Evolutionary conservation across 2,329 filamentous ascomycete genomes (phyloP).

Genomic region (Lomentospora prolificans): DNA sequence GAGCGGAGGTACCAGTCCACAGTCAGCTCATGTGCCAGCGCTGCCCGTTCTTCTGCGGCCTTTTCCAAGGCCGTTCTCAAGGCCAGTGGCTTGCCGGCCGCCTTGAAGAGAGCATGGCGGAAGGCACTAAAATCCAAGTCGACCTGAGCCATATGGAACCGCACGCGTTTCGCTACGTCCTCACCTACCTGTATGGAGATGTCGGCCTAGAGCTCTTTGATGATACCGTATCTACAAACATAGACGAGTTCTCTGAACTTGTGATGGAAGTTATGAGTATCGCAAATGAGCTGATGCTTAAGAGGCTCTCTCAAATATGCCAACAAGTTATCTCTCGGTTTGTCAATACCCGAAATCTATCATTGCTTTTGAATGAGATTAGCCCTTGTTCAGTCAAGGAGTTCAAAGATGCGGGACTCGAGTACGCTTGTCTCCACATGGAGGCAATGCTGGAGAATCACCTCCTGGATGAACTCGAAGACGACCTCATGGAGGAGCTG

Average conservation of each 20-base stretch:
- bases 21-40: conserved; percentile 70
- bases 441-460: conserved; percentile 89
- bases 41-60: conserved; percentile 83
- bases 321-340: conserved; percentile 76
- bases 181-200: conserved; percentile 78
- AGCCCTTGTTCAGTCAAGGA: conserved; percentile 72
- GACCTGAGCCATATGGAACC: conserved; percentile 74
- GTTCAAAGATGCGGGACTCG: conserved; percentile 80
- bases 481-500: conserved; percentile 70
- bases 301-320: conserved; percentile 80
- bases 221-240: conserved; percentile 54
- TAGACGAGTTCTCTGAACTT: conserved; percentile 83
- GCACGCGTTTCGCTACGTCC: conserved; percentile 65
- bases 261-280: conserved; percentile 82
- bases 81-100: conserved; percentile 75
- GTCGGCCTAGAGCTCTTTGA: conserved; percentile 74
- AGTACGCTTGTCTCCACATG: conserved; percentile 86
- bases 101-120: conserved; percentile 30
- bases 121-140: conserved; percentile 46
- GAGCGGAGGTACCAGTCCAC: conserved; percentile 63
- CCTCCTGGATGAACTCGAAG: conserved; percentile 74
- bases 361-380: conserved; percentile 74
- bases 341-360: conserved; percentile 78
- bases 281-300: conserved; percentile 92
- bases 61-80: conserved; percentile 80